phyloP scores from a whole-genome alignment of 1,284 basidiomycete species.

The Cerrena zonata region DNA sequence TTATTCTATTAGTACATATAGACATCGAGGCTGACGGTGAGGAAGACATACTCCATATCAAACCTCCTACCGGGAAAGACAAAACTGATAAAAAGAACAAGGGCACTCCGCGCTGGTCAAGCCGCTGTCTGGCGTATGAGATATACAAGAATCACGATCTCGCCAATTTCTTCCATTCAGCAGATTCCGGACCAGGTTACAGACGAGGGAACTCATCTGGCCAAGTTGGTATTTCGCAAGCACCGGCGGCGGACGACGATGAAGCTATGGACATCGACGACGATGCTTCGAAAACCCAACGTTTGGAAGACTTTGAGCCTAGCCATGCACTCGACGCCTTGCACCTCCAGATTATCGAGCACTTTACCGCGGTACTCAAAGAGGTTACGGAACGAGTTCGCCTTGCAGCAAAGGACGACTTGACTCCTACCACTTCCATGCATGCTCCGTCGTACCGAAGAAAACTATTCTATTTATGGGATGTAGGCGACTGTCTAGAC shows the following conservation, averaged over 20 bases:
- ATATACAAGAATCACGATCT: not conserved
- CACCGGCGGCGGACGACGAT: conserved; percentile 30
- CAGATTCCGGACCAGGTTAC: conserved; percentile 20
- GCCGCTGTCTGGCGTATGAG: conserved; percentile 24
- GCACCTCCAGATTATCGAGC: conserved; percentile 62
- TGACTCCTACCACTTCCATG: conserved; percentile 35
- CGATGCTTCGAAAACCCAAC: conserved; percentile 26
- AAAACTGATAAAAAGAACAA: too few species aligned
- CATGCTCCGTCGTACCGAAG: conserved; percentile 49
- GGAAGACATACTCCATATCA: conserved; percentile 19
- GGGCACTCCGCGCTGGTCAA: conserved; percentile 31
- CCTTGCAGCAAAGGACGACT: conserved; percentile 30
- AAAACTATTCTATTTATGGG: conserved; percentile 47
- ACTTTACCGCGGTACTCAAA: conserved; percentile 56
- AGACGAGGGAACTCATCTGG: conserved; percentile 16
- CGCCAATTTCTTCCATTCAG: conserved; percentile 18
- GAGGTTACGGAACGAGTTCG: conserved; percentile 53
- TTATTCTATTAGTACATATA: conserved; percentile 1
- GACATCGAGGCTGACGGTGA: not conserved
- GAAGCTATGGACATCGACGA: conserved; percentile 62
- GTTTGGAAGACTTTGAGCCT: conserved; percentile 29
- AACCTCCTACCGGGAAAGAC: conserved; percentile 20
- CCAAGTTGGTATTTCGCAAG: conserved; percentile 18
- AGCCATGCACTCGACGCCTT: conserved; percentile 59
- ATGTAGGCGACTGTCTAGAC: conserved; percentile 45